phyloP scores from a whole-genome alignment of 441 rosid species.

The Hura crepitans region DNA sequence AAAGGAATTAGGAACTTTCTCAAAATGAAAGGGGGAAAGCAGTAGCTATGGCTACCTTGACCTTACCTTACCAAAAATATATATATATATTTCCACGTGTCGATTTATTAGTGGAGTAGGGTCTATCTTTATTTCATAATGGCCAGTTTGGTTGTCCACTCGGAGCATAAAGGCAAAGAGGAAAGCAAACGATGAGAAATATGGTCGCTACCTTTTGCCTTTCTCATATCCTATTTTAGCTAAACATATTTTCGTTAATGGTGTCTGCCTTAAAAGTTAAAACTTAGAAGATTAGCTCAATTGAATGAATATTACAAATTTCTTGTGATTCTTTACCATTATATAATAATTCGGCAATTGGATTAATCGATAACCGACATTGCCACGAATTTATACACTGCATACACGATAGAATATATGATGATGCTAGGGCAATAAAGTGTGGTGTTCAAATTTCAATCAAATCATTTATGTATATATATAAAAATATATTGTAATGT shows the following conservation, averaged over 20 bases:
- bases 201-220: too few relatives aligned
- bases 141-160: conserved; percentile 9
- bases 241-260: background rate
- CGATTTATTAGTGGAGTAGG: conserved; percentile 8
- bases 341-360: too few relatives aligned
- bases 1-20: background rate
- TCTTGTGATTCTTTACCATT: too few relatives aligned
- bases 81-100: conserved; percentile 16
- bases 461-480: too few relatives aligned
- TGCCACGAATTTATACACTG: too few relatives aligned
- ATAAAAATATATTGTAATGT: background rate
- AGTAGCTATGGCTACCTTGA: background rate
- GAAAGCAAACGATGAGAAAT: conserved; percentile 5
- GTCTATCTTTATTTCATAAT: conserved; percentile 1
- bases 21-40: background rate
- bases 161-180: conserved; percentile 5
- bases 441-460: too few relatives aligned
- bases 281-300: too few relatives aligned
- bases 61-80: too few relatives aligned
- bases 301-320: too few relatives aligned
- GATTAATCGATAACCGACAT: too few relatives aligned
- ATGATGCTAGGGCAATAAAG: too few relatives aligned
- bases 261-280: background rate
- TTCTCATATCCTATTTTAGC: conserved; percentile 1
- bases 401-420: too few relatives aligned